These are phyloP conservation scores for Suillus ampliporus DNA, from an alignment of 768 basidiomycete species.

Conservation along the genomic window DNA sequence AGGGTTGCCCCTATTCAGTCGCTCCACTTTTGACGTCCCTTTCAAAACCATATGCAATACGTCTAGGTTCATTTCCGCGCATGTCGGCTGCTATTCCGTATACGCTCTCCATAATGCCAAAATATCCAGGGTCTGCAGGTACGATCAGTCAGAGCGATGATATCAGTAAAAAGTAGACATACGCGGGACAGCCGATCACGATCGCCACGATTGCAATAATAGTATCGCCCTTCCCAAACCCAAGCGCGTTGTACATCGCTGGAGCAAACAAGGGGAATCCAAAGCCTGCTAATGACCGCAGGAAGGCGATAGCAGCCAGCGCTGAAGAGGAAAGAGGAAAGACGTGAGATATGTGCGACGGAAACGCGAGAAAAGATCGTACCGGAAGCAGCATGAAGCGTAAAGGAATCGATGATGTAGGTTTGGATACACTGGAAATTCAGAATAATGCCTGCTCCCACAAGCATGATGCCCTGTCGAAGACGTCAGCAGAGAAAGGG, in stretches of 20 bases:
- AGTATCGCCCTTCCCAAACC: constrained; percentile 73
- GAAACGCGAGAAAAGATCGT: constrained; percentile 17
- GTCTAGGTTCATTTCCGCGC: too few relatives aligned
- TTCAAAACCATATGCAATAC: too few relatives aligned
- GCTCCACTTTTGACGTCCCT: too few relatives aligned
- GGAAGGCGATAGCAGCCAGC: constrained; percentile 66
- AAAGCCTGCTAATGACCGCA: constrained; percentile 73
- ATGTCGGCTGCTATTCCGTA: too few relatives aligned
- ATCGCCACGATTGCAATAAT: constrained; percentile 65
- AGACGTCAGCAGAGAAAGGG: constrained; percentile 4
- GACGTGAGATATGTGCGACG: background rate
- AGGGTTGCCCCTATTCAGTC: too few relatives aligned
- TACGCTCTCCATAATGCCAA: too few relatives aligned
- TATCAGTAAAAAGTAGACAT: too few relatives aligned
- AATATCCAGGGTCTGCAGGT: too few relatives aligned
- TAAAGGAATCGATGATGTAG: constrained; percentile 72
- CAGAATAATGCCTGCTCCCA: constrained; percentile 64
- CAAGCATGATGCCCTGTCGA: constrained; percentile 57
- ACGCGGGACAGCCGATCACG: constrained; percentile 62
- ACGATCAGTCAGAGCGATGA: too few relatives aligned
- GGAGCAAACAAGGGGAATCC: constrained; percentile 81
- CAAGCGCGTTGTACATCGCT: constrained; percentile 67
- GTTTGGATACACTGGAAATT: constrained; percentile 67
- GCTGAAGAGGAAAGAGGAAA: constrained; percentile 42
- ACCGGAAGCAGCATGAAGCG: constrained; percentile 74